These are phyloP conservation scores for Zasmidium citrigriseum DNA, from an alignment of 2,329 filamentous ascomycete species.

Conservation along the genomic window DNA sequence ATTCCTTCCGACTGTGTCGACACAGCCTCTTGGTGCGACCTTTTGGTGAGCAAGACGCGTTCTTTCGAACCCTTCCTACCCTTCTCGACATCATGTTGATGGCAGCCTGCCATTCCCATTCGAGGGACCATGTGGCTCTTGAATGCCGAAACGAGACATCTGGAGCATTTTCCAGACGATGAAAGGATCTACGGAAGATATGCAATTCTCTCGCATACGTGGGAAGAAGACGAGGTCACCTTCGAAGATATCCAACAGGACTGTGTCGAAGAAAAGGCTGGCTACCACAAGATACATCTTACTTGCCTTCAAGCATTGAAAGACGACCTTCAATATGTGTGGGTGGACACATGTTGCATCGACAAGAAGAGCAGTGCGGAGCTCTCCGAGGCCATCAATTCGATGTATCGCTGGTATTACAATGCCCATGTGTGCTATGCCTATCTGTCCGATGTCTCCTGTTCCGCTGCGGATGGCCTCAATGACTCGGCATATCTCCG, in stretches of 20 bases:
- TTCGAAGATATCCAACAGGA: slow-evolving; percentile 14
- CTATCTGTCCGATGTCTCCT: slow-evolving; percentile 26
- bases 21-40: too few relatives aligned
- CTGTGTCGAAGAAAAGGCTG: not conserved
- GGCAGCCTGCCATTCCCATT: too few relatives aligned
- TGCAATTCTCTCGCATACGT: slow-evolving; percentile 21
- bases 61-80: too few relatives aligned
- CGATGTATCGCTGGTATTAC: slow-evolving; percentile 36
- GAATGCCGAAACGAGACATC: too few relatives aligned
- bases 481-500: not conserved
- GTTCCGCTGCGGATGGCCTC: too few relatives aligned
- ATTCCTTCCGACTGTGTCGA: too few relatives aligned
- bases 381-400: slow-evolving; percentile 23
- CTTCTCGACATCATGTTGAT: too few relatives aligned
- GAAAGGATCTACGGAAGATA: too few relatives aligned
- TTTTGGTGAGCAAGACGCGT: too few relatives aligned
- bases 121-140: too few relatives aligned
- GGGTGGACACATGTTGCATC: slow-evolving; percentile 24
- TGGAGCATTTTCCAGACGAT: too few relatives aligned
- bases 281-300: slow-evolving; percentile 9
- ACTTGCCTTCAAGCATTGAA: slow-evolving; percentile 6
- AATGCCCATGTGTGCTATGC: slow-evolving; percentile 35
- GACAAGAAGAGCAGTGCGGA: slow-evolving; percentile 23
- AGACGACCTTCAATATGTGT: slow-evolving; percentile 6
- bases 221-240: slow-evolving; percentile 13